Conservation (phyloP, 495 filamentous ascomycete species). For the Penicillium lagena region DNA sequence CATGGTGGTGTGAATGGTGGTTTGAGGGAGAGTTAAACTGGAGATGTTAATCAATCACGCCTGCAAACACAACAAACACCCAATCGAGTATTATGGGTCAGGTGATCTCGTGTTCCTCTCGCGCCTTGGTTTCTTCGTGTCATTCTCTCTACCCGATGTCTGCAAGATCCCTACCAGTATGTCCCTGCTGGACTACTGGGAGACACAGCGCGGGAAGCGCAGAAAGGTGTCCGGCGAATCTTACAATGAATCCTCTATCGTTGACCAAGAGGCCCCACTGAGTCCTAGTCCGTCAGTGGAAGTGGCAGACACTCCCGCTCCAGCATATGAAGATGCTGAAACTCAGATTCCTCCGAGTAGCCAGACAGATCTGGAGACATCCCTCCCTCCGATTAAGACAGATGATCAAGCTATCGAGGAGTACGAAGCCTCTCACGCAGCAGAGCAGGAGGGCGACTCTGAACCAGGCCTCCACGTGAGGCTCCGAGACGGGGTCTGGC, state of each 20-base stretch:
- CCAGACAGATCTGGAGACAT: conserved; percentile 70
- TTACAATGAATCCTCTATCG: conserved; percentile 1
- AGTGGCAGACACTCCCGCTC: conserved; percentile 9
- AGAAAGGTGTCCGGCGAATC: conserved; percentile 15
- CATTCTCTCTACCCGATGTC: conserved; percentile 2
- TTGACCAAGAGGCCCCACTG: neutral
- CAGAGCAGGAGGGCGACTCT: conserved; percentile 26
- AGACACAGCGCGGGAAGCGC: conserved; percentile 33
- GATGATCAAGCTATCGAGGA: conserved; percentile 70
- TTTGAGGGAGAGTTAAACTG: neutral
- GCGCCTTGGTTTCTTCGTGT: neutral
- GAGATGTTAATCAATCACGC: neutral
- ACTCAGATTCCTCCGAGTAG: conserved; percentile 25
- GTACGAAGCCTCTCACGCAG: conserved; percentile 57
- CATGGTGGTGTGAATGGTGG: conserved; percentile 7
- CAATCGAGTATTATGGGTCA: conserved; percentile 16
- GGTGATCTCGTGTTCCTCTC: conserved; percentile 30
- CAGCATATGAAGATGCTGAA: conserved; percentile 24
- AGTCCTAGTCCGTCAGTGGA: conserved; percentile 14
- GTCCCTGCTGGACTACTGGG: conserved; percentile 40
- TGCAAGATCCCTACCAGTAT: conserved; percentile 12
- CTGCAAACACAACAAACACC: conserved; percentile 25
- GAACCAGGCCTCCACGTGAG: conserved; percentile 37
- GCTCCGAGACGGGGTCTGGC: conserved; percentile 50
- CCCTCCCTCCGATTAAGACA: conserved; percentile 59